Evolutionary conservation across 805 yeast species (phyloP), one percentile per base, ranked within the genome.

Genomic region (Metschnikowia anglica): DNA sequence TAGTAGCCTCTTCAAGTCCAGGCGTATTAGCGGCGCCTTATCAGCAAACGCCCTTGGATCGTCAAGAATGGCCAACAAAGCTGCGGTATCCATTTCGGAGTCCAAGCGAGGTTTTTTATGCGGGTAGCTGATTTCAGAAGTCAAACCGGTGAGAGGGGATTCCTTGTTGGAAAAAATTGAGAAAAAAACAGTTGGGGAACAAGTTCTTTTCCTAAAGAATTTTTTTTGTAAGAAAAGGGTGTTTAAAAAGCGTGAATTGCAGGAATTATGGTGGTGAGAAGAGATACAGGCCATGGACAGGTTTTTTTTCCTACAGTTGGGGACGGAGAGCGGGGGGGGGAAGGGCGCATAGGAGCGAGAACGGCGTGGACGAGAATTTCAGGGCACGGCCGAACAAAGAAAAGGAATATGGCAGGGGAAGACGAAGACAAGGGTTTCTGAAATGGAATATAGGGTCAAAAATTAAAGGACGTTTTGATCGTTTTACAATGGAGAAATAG

Each of bases 41-140:
- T 58, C 53, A 20, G 60, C 51, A 46, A 58, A 68, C 39, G 56
- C 56, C 19, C 53, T 59, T 16, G 75, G 75, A 52, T 69, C 69
- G 44, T 68, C 71, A 32, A 70, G 65, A 44, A 68, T 56, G 46
- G 56, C 58, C 42, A 69, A 48, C 48, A 70, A 52, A 44, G 58
- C 63, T 20, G 52, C 44, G 23, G 68, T 55, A 48, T 63, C 68
- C 71, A 66, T 65, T 21, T 28, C 41, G 34, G 47, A 35, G 37
- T 31, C 52, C 47, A 53, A 45, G 42, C 56, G 56, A 38, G 52
- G 49, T 45, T 51, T 51, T 31, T 53, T 53, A 34, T 28, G 40
- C 34, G 55, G 47, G 20, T 47, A 35, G 26, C 31, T 17, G 30
- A 39, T 34, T 17, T 26, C 37, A 25, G 52, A 42, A 39, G 44